A percentile compares a stretch with the other conserved stretches of the same genome.
These are phyloP conservation scores for Aschersonia sp. DNA, from an alignment of 2,329 filamentous ascomycete genomes.

Conservation along the genomic window DNA sequence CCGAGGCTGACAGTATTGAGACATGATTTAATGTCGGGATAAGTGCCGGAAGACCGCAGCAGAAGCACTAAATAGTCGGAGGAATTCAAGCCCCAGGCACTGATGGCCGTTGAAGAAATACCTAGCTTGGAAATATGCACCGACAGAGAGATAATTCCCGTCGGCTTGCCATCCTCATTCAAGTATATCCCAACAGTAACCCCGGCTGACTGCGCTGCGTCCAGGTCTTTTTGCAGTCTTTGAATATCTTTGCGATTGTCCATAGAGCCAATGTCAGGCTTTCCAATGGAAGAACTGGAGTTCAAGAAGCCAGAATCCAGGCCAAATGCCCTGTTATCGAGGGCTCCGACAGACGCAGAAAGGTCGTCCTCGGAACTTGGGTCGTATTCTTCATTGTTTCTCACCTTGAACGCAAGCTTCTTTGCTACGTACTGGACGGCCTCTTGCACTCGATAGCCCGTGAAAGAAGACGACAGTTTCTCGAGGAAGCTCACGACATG, in stretches of 20 bases:
- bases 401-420: not conserved
- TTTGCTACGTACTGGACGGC: slow-evolving; percentile 2
- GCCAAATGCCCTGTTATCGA: slow-evolving; percentile 3
- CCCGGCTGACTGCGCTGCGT: slow-evolving; percentile 44
- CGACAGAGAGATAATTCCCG: slow-evolving; percentile 46
- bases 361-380: not conserved
- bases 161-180: slow-evolving; percentile 26
- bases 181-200: slow-evolving; percentile 54
- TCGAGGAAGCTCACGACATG: slow-evolving; percentile 28
- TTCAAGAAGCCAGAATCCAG: not conserved
- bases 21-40: slow-evolving; percentile 43
- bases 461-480: slow-evolving; percentile 16
- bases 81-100: slow-evolving; percentile 59
- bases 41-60: slow-evolving; percentile 48
- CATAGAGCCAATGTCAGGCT: not conserved
- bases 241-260: not conserved
- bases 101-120: slow-evolving; percentile 58
- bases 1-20: slow-evolving; percentile 19
- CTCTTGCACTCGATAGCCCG: slow-evolving; percentile 4
- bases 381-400: not conserved
- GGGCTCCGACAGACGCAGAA: not conserved
- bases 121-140: slow-evolving; percentile 55
- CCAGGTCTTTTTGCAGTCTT: slow-evolving; percentile 22
- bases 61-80: slow-evolving; percentile 62
- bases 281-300: too few species aligned